Conservation (phyloP, 176 grass and related monocot species). For the Cymbopogon citratus region DNA sequence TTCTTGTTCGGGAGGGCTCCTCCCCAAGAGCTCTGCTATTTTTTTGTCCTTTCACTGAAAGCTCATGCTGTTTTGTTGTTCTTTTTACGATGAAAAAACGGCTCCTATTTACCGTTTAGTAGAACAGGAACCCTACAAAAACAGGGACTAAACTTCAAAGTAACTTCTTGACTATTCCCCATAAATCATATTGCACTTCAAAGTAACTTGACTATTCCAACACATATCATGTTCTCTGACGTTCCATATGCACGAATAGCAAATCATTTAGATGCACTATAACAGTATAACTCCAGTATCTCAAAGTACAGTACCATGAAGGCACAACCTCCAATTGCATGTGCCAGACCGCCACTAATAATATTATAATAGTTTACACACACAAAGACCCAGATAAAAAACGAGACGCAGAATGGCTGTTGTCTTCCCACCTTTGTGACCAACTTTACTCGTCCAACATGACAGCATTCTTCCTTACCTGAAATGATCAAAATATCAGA, state of each 20-base stretch:
- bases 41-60: too few species aligned
- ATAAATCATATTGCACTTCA: not conserved
- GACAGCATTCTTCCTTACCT: slow-evolving; percentile 58
- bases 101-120: too few species aligned
- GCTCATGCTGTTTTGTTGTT: too few species aligned
- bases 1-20: too few species aligned
- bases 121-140: too few species aligned
- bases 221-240: not conserved
- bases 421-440: slow-evolving; percentile 7
- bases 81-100: too few species aligned
- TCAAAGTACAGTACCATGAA: too few species aligned
- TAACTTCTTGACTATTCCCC: not conserved
- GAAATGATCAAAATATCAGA: not conserved
- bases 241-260: not conserved
- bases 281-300: too few species aligned
- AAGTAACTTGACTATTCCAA: not conserved
- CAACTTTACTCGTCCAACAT: slow-evolving; percentile 38
- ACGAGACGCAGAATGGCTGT: not conserved
- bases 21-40: too few species aligned
- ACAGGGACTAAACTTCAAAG: not conserved
- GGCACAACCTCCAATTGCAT: too few species aligned
- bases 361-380: not conserved
- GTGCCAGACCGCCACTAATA: too few species aligned
- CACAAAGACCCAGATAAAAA: not conserved
- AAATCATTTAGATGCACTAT: too few species aligned